phyloP scores from a whole-genome alignment of 768 basidiomycete genomes.

The Tulasnella sp. region DNA sequence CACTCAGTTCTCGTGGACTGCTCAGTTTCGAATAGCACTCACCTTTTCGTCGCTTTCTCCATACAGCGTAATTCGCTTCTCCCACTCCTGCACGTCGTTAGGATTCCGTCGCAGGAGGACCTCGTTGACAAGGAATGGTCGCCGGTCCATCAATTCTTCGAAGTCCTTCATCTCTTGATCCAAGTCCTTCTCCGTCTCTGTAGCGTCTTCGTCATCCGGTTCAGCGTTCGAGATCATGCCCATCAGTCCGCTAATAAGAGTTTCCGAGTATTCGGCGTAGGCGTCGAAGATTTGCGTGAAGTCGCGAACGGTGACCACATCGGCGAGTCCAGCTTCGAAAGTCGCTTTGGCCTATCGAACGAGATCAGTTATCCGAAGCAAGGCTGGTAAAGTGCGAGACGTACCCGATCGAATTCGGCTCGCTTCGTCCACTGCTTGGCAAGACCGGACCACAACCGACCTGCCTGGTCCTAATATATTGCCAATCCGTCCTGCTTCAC shows the following conservation, averaged over 20 bases:
- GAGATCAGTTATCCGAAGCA: not conserved
- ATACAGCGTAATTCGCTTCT: slow-evolving; percentile 91
- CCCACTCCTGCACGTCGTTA: slow-evolving; percentile 99
- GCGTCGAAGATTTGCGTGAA: slow-evolving; percentile 98
- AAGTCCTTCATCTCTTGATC: slow-evolving; percentile 91
- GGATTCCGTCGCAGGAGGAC: slow-evolving; percentile 90
- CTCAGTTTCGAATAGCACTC: slow-evolving; percentile 20
- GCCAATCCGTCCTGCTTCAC: slow-evolving; percentile 79
- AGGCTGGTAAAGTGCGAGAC: not conserved
- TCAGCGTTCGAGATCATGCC: slow-evolving; percentile 71
- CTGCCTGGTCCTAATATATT: slow-evolving; percentile 94
- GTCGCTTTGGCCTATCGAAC: slow-evolving; percentile 60
- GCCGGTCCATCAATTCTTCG: slow-evolving; percentile 85
- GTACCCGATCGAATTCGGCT: slow-evolving; percentile 70
- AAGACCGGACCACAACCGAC: slow-evolving; percentile 90
- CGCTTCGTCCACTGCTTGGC: slow-evolving; percentile 99
- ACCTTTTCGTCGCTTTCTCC: slow-evolving; percentile 94
- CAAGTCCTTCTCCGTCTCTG: slow-evolving; percentile 75
- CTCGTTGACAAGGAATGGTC: slow-evolving; percentile 95
- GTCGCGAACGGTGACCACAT: slow-evolving; percentile 88
- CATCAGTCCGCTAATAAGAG: slow-evolving; percentile 86
- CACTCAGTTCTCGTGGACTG: not conserved
- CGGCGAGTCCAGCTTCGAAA: slow-evolving; percentile 80
- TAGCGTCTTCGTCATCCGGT: slow-evolving; percentile 72
- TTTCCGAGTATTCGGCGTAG: slow-evolving; percentile 90